These are phyloP conservation scores for Mortierella sp. DNA, from an alignment of 371 early-diverging fungal genomes.

Conservation along the genomic window DNA sequence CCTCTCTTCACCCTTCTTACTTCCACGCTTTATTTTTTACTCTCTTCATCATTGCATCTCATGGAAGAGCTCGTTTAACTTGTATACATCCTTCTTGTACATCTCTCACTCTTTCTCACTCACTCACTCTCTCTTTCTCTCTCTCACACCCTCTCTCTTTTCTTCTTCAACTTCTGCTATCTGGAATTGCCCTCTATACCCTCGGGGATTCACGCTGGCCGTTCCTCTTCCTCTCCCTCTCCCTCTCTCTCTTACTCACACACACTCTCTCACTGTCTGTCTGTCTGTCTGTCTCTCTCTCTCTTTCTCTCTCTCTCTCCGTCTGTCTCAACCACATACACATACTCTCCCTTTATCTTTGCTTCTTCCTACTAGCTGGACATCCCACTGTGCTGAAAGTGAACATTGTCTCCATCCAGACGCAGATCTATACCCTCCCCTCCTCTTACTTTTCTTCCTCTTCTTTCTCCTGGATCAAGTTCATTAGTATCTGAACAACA, in stretches of 20 bases:
- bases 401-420: background rate
- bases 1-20: background rate
- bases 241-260: background rate
- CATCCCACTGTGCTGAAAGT: background rate
- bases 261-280: background rate
- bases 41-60: background rate
- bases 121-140: constrained; percentile 6
- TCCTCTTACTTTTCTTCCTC: background rate
- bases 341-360: background rate
- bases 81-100: background rate
- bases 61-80: background rate
- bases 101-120: background rate
- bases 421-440: constrained; percentile 12
- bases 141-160: background rate
- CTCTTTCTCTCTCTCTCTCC: constrained; percentile 1
- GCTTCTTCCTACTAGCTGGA: background rate
- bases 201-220: constrained; percentile 5
- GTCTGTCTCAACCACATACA: no score
- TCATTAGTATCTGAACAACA: background rate
- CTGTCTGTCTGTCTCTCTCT: background rate
- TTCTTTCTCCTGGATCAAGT: background rate
- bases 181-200: background rate
- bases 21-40: no score
- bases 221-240: background rate
- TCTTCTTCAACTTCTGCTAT: background rate